A percentile compares a stretch with the other conserved stretches of the same genome.
These are phyloP conservation scores for Penicillium coffeae DNA, from an alignment of 495 filamentous ascomycete genomes.

Conservation along the genomic window DNA sequence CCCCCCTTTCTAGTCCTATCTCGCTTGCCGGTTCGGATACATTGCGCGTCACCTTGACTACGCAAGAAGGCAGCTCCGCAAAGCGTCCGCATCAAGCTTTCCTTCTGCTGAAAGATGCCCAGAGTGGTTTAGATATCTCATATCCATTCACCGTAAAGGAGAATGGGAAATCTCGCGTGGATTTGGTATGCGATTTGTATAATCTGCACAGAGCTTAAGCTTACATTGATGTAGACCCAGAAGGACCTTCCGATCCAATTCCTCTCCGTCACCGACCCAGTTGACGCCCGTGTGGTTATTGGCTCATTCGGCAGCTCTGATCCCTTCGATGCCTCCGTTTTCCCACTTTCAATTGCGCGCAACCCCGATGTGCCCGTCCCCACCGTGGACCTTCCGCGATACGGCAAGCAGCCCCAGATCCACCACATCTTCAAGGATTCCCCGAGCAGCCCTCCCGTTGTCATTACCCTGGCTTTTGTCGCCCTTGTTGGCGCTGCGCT, in stretches of 20 bases:
- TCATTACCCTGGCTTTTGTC: constrained; percentile 76
- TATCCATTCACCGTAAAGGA: constrained; percentile 84
- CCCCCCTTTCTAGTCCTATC: constrained; percentile 62
- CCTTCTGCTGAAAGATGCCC: constrained; percentile 70
- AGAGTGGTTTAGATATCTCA: constrained; percentile 79
- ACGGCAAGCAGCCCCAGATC: constrained; percentile 79
- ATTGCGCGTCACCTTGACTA: constrained; percentile 76
- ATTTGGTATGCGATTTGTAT: constrained; percentile 60
- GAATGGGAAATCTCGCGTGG: constrained; percentile 76
- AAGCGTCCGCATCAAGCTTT: constrained; percentile 93
- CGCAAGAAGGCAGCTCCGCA: constrained; percentile 70
- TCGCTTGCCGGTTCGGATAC: constrained; percentile 64
- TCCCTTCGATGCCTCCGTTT: constrained; percentile 60
- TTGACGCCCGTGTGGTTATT: constrained; percentile 75
- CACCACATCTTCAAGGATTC: constrained; percentile 85
- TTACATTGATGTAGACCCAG: constrained; percentile 57
- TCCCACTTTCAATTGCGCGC: constrained; percentile 59
- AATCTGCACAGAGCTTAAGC: not conserved
- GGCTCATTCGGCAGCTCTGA: constrained; percentile 78
- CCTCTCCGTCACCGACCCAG: constrained; percentile 58
- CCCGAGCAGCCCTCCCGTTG: constrained; percentile 73
- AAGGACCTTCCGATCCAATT: constrained; percentile 89
- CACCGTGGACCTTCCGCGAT: constrained; percentile 60
- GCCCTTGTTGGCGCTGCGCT: constrained; percentile 66
- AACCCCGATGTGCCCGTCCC: constrained; percentile 61